phyloP scores from a whole-genome alignment of 2,329 filamentous ascomycete species.

The Lecanoromycetidae sp. region DNA sequence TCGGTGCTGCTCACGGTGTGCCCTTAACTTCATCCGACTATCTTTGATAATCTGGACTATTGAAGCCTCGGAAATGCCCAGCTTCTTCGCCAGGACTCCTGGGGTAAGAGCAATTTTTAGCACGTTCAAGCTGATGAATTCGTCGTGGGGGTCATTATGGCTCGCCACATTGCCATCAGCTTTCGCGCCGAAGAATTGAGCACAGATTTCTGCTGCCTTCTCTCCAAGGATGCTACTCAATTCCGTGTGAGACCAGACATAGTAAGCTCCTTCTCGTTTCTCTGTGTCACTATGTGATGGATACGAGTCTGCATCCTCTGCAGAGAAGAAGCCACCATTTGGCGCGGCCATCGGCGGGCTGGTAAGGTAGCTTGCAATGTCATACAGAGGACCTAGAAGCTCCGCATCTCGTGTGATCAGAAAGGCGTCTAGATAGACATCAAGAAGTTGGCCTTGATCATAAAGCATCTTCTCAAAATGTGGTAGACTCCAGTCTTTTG shows the following conservation, averaged over 20 bases:
- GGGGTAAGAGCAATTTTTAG: constrained; percentile 58
- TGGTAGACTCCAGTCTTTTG: constrained; percentile 81
- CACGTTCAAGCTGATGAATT: constrained; percentile 90
- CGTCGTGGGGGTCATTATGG: constrained; percentile 77
- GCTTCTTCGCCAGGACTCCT: constrained; percentile 59
- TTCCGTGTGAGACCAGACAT: constrained; percentile 84
- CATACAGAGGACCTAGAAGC: constrained; percentile 64
- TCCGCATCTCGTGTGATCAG: constrained; percentile 55
- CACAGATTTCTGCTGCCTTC: constrained; percentile 59
- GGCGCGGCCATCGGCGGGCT: constrained; percentile 53
- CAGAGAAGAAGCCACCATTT: constrained; percentile 69
- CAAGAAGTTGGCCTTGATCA: constrained; percentile 77
- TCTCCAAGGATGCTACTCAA: constrained; percentile 63
- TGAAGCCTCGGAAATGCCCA: constrained; percentile 52
- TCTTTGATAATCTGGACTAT: constrained; percentile 46
- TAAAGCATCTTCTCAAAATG: constrained; percentile 97
- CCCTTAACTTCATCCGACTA: constrained; percentile 55
- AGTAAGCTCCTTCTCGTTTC: constrained; percentile 84
- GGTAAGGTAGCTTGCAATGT: constrained; percentile 78
- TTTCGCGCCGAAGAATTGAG: constrained; percentile 72
- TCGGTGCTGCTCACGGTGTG: constrained; percentile 61
- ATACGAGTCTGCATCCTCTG: constrained; percentile 80
- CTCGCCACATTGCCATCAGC: constrained; percentile 76
- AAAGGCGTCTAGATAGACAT: constrained; percentile 79
- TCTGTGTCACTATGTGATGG: constrained; percentile 63